Percentiles rank a stretch among this genome's conserved stretches.
phyloP scores from a whole-genome alignment of 352 stramenopile species.

The Globisporangium iwayamae region DNA sequence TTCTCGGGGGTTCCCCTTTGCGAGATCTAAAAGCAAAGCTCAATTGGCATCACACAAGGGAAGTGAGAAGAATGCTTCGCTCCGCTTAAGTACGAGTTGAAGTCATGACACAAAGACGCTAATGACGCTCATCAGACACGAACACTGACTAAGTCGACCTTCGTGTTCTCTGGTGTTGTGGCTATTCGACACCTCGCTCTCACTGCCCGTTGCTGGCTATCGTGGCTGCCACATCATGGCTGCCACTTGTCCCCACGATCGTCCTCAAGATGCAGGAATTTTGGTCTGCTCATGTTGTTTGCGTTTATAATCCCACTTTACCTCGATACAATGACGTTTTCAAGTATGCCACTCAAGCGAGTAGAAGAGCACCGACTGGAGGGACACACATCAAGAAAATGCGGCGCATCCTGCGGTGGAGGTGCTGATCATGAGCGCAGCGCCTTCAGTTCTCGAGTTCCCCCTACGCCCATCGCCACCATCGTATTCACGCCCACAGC shows the following conservation, averaged over 20 bases:
- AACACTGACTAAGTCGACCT: no score
- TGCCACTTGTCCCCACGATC: not conserved
- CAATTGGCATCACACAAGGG: no score
- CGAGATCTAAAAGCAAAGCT: no score
- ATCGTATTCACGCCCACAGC: no score
- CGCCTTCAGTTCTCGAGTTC: not conserved
- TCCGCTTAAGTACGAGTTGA: constrained; percentile 4
- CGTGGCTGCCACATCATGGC: not conserved
- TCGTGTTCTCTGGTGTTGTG: not conserved
- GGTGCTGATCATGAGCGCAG: not conserved
- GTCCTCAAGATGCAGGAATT: not conserved
- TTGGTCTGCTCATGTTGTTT: not conserved
- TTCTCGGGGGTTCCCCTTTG: not conserved
- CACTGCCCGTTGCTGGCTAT: not conserved
- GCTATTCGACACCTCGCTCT: not conserved
- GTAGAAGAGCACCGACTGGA: not conserved
- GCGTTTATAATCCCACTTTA: not conserved
- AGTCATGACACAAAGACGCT: not conserved
- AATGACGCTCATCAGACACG: no score
- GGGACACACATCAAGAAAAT: constrained; percentile 5
- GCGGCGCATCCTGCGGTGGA: not conserved
- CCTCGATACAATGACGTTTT: not conserved
- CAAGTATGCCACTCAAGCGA: not conserved
- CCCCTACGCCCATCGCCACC: not conserved
- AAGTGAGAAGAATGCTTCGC: not conserved